Percentiles rank a stretch among this genome's conserved stretches.
phyloP scores from a whole-genome alignment of 306 rosid genomes.

The Fragaria ananassa region DNA sequence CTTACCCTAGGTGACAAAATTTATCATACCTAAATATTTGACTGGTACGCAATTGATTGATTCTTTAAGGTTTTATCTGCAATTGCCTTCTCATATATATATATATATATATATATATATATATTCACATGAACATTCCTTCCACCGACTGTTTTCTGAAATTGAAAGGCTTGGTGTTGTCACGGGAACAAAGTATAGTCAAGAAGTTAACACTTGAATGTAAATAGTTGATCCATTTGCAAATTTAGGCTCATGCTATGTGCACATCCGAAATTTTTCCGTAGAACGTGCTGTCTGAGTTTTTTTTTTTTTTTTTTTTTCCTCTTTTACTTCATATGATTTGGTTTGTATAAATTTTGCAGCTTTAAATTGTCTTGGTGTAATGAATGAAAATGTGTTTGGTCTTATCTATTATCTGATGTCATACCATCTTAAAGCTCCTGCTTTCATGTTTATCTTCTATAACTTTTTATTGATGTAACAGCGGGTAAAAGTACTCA shows the following conservation, averaged over 20 bases:
- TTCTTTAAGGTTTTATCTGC: neutral
- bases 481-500: constrained; percentile 33
- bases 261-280: neutral
- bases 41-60: neutral
- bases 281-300: neutral
- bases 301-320: neutral
- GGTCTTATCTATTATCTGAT: neutral
- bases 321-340: neutral
- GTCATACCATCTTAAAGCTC: neutral
- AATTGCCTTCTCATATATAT: neutral
- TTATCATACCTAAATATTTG: neutral
- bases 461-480: neutral
- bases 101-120: neutral
- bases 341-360: neutral
- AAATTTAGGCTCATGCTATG: neutral
- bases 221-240: neutral
- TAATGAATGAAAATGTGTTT: neutral
- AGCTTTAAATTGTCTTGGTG: neutral
- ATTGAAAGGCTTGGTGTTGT: neutral
- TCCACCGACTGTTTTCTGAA: neutral
- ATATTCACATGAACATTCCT: neutral
- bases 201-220: neutral
- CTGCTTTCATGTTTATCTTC: neutral
- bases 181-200: neutral
- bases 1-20: neutral